Percentiles rank a stretch among this genome's conserved stretches.
Conservation (phyloP, 371 early-diverging fungal species). For the Rhizopus delemar region DNA sequence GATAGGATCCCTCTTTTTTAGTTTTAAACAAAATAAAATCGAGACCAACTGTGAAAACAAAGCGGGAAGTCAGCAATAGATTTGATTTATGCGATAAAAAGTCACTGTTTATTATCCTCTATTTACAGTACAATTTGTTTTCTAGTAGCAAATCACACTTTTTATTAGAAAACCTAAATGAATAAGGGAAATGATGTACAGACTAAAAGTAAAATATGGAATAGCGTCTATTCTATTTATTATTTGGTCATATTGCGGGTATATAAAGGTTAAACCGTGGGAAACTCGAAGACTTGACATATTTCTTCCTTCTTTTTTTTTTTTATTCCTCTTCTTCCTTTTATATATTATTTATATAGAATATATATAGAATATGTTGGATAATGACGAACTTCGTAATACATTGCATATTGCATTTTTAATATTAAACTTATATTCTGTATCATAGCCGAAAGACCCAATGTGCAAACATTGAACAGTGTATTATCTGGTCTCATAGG, state of each 20-base stretch:
- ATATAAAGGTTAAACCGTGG: neutral
- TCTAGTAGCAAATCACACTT: too few species aligned
- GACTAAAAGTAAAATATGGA: too few species aligned
- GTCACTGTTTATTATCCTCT: too few species aligned
- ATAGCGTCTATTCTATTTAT: too few species aligned
- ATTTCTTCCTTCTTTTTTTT: constrained; percentile 15
- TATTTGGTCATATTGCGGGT: neutral
- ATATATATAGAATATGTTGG: constrained; percentile 31
- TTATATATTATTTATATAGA: constrained; percentile 4
- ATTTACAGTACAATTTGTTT: too few species aligned
- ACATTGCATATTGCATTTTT: neutral
- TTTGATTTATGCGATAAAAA: too few species aligned
- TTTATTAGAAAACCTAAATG: too few species aligned
- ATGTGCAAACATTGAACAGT: constrained; percentile 47
- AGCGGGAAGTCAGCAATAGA: too few species aligned
- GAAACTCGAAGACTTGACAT: neutral
- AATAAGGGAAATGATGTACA: too few species aligned
- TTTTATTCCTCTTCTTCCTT: constrained; percentile 4
- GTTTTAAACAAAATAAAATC: too few species aligned
- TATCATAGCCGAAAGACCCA: constrained; percentile 38
- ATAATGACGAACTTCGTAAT: constrained; percentile 46
- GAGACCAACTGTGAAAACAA: too few species aligned
- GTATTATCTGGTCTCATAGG: constrained; percentile 62
- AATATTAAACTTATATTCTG: neutral
- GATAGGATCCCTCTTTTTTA: too few species aligned